phyloP scores from a whole-genome alignment of 2,329 filamentous ascomycete species.

The Fusarium caatingaense region DNA sequence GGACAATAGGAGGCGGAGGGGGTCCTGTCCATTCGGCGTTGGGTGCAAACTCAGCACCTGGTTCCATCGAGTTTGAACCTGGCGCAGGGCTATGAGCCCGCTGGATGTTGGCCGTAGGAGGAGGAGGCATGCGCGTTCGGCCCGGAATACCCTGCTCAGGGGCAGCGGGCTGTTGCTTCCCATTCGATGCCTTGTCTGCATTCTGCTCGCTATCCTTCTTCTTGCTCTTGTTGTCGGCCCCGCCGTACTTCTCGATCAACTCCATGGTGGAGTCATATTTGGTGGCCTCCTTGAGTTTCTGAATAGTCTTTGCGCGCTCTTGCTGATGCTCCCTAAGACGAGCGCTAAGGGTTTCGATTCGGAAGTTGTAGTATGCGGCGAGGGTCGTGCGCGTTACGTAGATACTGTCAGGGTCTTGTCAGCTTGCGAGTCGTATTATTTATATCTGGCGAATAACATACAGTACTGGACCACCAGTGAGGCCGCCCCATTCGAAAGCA shows the following conservation, averaged over 20 bases:
- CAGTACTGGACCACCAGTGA: conserved; percentile 83
- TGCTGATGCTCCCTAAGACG: conserved; percentile 80
- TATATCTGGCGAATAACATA: conserved; percentile 56
- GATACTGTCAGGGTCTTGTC: conserved; percentile 68
- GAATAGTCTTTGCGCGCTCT: conserved; percentile 87
- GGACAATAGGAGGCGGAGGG: conserved; percentile 56
- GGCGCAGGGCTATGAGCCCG: conserved; percentile 52
- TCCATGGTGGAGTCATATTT: conserved; percentile 96
- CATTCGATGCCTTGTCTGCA: conserved; percentile 24
- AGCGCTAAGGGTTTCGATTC: conserved; percentile 75
- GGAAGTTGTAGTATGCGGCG: conserved; percentile 81
- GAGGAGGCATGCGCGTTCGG: conserved; percentile 66
- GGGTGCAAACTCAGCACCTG: conserved; percentile 76
- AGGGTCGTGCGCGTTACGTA: conserved; percentile 76
- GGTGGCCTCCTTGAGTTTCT: conserved; percentile 93
- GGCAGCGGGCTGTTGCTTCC: conserved; percentile 22
- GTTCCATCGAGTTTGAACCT: conserved; percentile 50
- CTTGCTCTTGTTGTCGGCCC: conserved; percentile 61
- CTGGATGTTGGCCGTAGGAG: conserved; percentile 72
- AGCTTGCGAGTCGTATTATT: conserved; percentile 11
- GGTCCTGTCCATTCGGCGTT: conserved; percentile 63
- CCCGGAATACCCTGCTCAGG: conserved; percentile 36
- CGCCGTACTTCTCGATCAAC: conserved; percentile 93
- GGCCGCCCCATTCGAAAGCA: conserved; percentile 78
- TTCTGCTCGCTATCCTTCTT: conserved; percentile 42